Conservation (phyloP, 495 filamentous ascomycete genomes). For the Geopyxis carbonaria region DNA sequence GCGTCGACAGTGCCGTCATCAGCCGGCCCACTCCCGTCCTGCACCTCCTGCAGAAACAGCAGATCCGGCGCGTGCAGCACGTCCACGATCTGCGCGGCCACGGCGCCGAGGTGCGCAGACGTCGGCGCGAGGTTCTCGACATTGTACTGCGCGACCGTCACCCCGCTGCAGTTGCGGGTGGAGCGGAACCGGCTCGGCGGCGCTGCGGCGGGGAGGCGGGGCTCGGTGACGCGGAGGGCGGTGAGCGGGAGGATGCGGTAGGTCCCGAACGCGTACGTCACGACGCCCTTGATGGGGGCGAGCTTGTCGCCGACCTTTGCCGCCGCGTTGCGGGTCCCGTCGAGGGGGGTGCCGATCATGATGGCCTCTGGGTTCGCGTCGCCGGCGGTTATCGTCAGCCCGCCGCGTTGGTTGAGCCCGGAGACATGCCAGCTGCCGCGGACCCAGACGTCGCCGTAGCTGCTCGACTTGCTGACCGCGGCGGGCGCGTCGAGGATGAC, state of each 20-base stretch:
- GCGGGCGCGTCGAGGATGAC: slow-evolving; percentile 35
- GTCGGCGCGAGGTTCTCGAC: slow-evolving; percentile 40
- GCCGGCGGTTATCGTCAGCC: slow-evolving; percentile 33
- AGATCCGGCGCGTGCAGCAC: slow-evolving; percentile 37
- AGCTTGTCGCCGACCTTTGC: slow-evolving; percentile 40
- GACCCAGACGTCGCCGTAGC: slow-evolving; percentile 46
- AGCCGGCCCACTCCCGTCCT: slow-evolving; percentile 38
- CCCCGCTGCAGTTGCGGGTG: slow-evolving; percentile 30
- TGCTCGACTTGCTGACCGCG: slow-evolving; percentile 35
- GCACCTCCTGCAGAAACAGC: slow-evolving; percentile 44
- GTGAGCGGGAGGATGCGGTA: slow-evolving; percentile 43
- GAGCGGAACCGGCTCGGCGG: slow-evolving; percentile 31
- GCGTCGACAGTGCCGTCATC: slow-evolving; percentile 34
- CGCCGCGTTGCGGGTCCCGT: slow-evolving; percentile 38
- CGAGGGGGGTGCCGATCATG: slow-evolving; percentile 39
- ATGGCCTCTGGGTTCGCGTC: slow-evolving; percentile 49
- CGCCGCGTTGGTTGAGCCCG: slow-evolving; percentile 36
- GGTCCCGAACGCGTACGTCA: slow-evolving; percentile 41
- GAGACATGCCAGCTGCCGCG: slow-evolving; percentile 37
- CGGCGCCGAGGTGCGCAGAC: slow-evolving; percentile 28
- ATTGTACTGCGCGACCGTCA: slow-evolving; percentile 44
- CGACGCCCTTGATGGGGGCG: slow-evolving; percentile 40
- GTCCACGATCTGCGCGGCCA: slow-evolving; percentile 39
- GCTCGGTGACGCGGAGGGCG: slow-evolving; percentile 29
- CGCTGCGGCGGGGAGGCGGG: slow-evolving; percentile 24